phyloP scores from a whole-genome alignment of 2,329 filamentous ascomycete species.

The Epicoccum nigrum region DNA sequence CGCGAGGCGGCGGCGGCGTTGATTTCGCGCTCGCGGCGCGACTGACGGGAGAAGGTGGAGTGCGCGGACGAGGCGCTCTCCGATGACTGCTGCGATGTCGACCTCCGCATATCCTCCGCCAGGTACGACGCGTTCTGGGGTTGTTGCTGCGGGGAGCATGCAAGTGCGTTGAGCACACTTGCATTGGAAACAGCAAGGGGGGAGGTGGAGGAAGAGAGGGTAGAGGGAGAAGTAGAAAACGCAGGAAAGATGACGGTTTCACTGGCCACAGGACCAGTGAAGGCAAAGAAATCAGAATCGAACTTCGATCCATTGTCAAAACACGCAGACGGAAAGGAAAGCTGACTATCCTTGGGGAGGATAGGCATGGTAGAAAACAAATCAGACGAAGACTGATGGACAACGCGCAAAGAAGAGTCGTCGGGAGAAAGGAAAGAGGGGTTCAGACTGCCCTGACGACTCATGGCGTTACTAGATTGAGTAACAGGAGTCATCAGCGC shows the following conservation, averaged over 20 bases:
- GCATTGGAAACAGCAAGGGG: conserved; percentile 31
- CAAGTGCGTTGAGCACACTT: conserved; percentile 45
- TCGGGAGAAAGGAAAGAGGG: conserved; percentile 50
- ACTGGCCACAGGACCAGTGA: conserved; percentile 45
- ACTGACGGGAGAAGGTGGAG: conserved; percentile 54
- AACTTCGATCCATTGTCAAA: conserved; percentile 43
- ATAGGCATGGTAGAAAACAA: conserved; percentile 46
- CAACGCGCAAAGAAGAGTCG: conserved; percentile 46
- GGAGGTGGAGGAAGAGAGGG: too few species aligned
- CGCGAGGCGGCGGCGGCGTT: conserved; percentile 55
- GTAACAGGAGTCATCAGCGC: conserved; percentile 48
- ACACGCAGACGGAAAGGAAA: conserved; percentile 42
- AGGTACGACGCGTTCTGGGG: conserved; percentile 37
- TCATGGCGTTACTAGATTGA: conserved; percentile 50
- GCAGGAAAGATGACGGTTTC: conserved; percentile 43
- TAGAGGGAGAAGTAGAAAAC: conserved; percentile 37
- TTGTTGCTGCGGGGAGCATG: conserved; percentile 29
- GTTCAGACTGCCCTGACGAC: conserved; percentile 54
- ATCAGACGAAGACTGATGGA: too few species aligned
- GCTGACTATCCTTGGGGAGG: conserved; percentile 43
- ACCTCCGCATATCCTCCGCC: conserved; percentile 58
- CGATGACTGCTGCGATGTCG: conserved; percentile 49
- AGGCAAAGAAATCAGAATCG: conserved; percentile 41
- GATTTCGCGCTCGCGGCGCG: conserved; percentile 57
- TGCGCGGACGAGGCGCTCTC: conserved; percentile 50